Conservation (phyloP, 768 basidiomycete species). For the Mycena pura region DNA sequence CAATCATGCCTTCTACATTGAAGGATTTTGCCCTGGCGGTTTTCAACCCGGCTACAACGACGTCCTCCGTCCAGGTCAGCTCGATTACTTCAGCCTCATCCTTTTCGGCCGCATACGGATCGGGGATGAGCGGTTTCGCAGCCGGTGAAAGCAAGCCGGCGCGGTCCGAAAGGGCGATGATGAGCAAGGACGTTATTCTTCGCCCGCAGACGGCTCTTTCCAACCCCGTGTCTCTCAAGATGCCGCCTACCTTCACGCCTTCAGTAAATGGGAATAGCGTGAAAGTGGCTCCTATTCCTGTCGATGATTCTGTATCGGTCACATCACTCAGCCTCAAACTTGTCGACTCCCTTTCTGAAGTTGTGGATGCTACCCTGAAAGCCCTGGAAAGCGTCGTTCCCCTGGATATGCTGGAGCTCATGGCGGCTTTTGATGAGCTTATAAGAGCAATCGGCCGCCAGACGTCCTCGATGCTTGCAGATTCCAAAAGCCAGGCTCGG, state of each 20-base stretch:
- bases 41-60: slow-evolving; percentile 55
- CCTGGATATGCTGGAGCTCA: no score
- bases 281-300: slow-evolving; percentile 37
- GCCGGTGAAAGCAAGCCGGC: slow-evolving; percentile 21
- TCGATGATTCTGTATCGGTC: slow-evolving; percentile 31
- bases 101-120: slow-evolving; percentile 3
- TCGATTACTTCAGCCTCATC: slow-evolving; percentile 26
- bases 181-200: slow-evolving; percentile 45
- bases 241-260: not conserved
- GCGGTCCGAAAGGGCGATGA: slow-evolving; percentile 34
- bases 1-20: slow-evolving; percentile 45
- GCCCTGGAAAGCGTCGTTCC: slow-evolving; percentile 51
- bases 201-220: slow-evolving; percentile 38
- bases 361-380: slow-evolving; percentile 55
- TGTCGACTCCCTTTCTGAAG: slow-evolving; percentile 53
- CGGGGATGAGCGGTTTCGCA: slow-evolving; percentile 8
- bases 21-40: slow-evolving; percentile 61
- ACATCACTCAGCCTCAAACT: slow-evolving; percentile 47
- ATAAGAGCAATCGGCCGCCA: slow-evolving; percentile 60
- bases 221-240: slow-evolving; percentile 17
- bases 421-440: slow-evolving; percentile 61
- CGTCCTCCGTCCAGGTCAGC: slow-evolving; percentile 42
- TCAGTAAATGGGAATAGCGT: not conserved
- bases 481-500: slow-evolving; percentile 56
- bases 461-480: slow-evolving; percentile 50